Evolutionary conservation across 306 rosid species (phyloP), one percentile per base, ranked within the genome.

Genomic region (Pyrus bretschneideri): DNA sequence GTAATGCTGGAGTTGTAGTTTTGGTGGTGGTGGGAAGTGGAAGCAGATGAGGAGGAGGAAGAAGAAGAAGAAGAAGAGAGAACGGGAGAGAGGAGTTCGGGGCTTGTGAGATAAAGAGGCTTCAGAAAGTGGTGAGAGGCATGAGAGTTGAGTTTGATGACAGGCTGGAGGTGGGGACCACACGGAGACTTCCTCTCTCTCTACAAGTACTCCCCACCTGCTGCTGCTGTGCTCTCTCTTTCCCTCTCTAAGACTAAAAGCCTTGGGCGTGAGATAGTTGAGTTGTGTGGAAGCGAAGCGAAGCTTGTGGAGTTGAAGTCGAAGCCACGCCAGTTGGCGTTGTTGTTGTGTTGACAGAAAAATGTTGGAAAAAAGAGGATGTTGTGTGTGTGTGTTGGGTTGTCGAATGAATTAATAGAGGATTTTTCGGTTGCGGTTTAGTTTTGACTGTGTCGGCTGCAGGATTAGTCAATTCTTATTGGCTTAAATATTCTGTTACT

Each of bases 101-200:
- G 21, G 55, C 1, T 49, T 11, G 72, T 52, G 40, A 33, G 27
- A 72, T 33, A 25, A 46, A 23, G 25, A 9, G 18, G 49, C 22
- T 5, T 19, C 5, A 33, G 42, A n/a, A 30, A 15, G 6, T 9
- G 23, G 73, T 18, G 42, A 51, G 49, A 0, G 12, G 23, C 15
- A 18, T 44, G 11, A 3, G 77, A 51, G 38, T 38, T 19, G 12
- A 57, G 23, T n/a, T 14, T 59, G 13, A 14, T 10, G 87, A 90
- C 96, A 90, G 91, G 4, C 96, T 88, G 93, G 87, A 18, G 35
- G 21, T 1, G 42, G 93, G 92, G 86, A 75, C 93, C 90, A 90
- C 93, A 65, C 89, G 87, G 72, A 35, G 75, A 45, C 60, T 69
- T 68, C 33, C 58, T 25, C 69, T 72, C 51, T 4, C 49, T 23